Evolutionary conservation across 1,139 yeast species (phyloP).

Genomic region (Debaryomyces sp.): DNA sequence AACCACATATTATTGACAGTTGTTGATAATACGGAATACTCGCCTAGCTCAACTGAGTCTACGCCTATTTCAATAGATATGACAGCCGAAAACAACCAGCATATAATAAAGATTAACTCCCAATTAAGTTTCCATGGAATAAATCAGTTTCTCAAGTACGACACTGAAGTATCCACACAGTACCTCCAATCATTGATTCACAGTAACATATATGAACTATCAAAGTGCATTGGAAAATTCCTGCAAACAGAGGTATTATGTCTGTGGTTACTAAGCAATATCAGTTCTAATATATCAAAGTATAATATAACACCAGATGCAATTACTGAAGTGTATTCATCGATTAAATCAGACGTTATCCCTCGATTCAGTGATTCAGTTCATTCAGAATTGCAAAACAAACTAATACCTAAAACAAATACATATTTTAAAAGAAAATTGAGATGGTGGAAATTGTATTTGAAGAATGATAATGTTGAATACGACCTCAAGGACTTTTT

Average conservation of each 20-base stretch:
- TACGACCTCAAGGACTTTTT: constrained; percentile 47
- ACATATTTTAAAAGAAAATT: constrained; percentile 34
- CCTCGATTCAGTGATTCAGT: constrained; percentile 32
- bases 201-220: constrained; percentile 41
- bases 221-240: constrained; percentile 35
- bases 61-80: constrained; percentile 27
- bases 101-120: constrained; percentile 40
- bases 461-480: constrained; percentile 49
- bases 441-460: constrained; percentile 49
- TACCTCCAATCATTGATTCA: constrained; percentile 32
- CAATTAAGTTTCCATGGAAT: constrained; percentile 34
- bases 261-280: constrained; percentile 28
- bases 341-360: constrained; percentile 25
- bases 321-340: constrained; percentile 17
- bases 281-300: constrained; percentile 15
- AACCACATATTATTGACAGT: constrained; percentile 35
- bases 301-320: constrained; percentile 12
- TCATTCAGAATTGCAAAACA: constrained; percentile 42
- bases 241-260: constrained; percentile 25
- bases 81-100: constrained; percentile 17
- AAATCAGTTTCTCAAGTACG: constrained; percentile 30
- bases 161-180: constrained; percentile 34
- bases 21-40: constrained; percentile 43
- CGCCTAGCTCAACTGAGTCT: constrained; percentile 40
- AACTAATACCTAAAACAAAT: constrained; percentile 35